Conservation (phyloP, 1,284 basidiomycete species). For the Chiua sp. region DNA sequence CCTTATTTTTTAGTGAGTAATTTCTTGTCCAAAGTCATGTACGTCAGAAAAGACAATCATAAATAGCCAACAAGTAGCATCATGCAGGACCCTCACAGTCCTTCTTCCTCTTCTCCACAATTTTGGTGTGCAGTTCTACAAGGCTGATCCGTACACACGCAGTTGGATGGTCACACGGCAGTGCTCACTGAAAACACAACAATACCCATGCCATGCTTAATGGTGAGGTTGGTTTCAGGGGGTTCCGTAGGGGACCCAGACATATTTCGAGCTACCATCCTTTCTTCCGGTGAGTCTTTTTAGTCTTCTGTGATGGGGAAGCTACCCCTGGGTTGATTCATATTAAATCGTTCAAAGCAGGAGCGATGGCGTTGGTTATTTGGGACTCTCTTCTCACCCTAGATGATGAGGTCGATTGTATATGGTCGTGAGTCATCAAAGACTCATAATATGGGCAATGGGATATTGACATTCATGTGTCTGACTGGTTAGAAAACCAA, state of each 20-base stretch:
- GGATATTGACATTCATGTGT: not conserved
- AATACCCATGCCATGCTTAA: conserved; percentile 4
- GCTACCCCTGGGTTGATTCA: not conserved
- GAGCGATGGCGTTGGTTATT: conserved; percentile 11
- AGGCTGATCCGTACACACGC: not conserved
- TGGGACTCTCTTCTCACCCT: conserved; percentile 27
- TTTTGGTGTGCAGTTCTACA: not conserved
- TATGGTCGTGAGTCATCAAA: conserved; percentile 28
- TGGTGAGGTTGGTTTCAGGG: not conserved
- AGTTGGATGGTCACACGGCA: not conserved
- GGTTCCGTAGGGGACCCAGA: not conserved
- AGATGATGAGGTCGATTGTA: conserved; percentile 20
- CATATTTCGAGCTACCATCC: conserved; percentile 1
- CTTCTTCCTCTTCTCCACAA: not conserved
- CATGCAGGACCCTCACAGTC: not conserved
- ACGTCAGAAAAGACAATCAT: not conserved
- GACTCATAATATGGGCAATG: not conserved
- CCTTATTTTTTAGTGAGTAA: not conserved
- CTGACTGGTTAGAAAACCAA: conserved; percentile 5
- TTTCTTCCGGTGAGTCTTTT: conserved; percentile 21
- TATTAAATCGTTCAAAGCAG: conserved; percentile 5
- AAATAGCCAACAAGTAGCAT: not conserved
- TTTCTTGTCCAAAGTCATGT: not conserved
- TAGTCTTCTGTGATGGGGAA: not conserved
- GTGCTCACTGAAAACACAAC: not conserved